Evolutionary conservation across 768 basidiomycete species (phyloP).

Genomic region (Leccinellum luteum): DNA sequence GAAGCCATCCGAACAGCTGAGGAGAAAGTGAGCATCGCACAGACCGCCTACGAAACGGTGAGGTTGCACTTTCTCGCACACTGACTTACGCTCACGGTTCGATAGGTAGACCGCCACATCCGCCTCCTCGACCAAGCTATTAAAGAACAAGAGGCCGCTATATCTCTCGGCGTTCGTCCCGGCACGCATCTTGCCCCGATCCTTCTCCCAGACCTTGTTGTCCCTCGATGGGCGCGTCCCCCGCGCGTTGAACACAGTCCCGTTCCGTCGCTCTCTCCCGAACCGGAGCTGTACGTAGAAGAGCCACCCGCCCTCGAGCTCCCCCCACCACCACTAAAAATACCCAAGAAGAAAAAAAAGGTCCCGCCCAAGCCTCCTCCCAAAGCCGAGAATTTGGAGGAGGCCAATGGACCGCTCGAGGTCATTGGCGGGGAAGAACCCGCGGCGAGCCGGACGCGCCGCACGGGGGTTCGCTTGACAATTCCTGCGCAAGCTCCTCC

Average conservation of each 20-base stretch:
- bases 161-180: slow-evolving; percentile 50
- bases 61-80: slow-evolving; percentile 22
- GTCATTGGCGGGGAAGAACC: slow-evolving; percentile 11
- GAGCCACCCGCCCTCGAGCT: slow-evolving; percentile 11
- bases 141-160: slow-evolving; percentile 54
- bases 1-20: slow-evolving; percentile 62
- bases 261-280: slow-evolving; percentile 35
- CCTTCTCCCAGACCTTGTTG: slow-evolving; percentile 59
- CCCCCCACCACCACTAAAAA: slow-evolving; percentile 13
- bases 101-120: slow-evolving; percentile 76
- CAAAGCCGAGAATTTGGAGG: slow-evolving; percentile 18
- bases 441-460: slow-evolving; percentile 16
- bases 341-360: slow-evolving; percentile 26
- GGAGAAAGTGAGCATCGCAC: slow-evolving; percentile 76
- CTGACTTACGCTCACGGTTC: background rate
- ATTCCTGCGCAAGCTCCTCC: slow-evolving; percentile 32
- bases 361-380: slow-evolving; percentile 29
- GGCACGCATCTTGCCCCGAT: slow-evolving; percentile 54
- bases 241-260: slow-evolving; percentile 44
- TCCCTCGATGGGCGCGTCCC: slow-evolving; percentile 52
- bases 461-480: slow-evolving; percentile 33
- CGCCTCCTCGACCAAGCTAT: slow-evolving; percentile 76
- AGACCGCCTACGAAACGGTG: slow-evolving; percentile 69
- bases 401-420: slow-evolving; percentile 1
- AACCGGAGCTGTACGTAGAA: slow-evolving; percentile 20